Evolutionary conservation across 108 stramenopile species (phyloP).

Genomic region (Pseudonitzschia multistriata): DNA sequence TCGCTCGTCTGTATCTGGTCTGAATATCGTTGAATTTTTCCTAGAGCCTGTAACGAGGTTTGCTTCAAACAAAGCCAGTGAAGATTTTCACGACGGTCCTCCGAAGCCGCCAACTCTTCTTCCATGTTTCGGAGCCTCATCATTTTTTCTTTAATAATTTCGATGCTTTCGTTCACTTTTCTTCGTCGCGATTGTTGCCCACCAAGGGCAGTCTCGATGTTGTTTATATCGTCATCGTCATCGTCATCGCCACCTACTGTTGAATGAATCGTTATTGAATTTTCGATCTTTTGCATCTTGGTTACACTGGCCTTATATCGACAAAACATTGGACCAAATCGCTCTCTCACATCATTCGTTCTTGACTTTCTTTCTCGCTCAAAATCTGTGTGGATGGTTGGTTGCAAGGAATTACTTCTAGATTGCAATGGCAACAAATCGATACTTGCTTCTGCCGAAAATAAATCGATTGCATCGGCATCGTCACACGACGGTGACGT

Average conservation of each 20-base stretch:
- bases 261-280: conserved; percentile 14
- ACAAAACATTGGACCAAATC: conserved; percentile 29
- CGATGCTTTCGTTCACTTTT: conserved; percentile 28
- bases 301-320: conserved; percentile 24
- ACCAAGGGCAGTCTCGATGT: no score
- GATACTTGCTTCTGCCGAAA: no score
- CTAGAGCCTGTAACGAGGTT: not conserved
- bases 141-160: conserved; percentile 23
- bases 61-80: conserved; percentile 19
- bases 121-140: conserved; percentile 10
- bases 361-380: conserved; percentile 12
- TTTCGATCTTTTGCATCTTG: conserved; percentile 24
- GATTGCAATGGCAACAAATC: no score
- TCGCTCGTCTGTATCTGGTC: not conserved
- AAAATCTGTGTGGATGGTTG: no score
- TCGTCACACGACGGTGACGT: no score
- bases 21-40: not conserved
- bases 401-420: no score
- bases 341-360: conserved; percentile 14
- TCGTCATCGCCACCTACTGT: not conserved
- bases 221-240: conserved; percentile 3
- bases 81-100: conserved; percentile 22
- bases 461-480: no score
- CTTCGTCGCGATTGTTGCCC: no score
- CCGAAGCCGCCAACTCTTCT: conserved; percentile 13